Percentiles rank a stretch among this genome's conserved stretches.
phyloP scores from a whole-genome alignment of 2,329 filamentous ascomycete genomes.

The Cercospora sp. region DNA sequence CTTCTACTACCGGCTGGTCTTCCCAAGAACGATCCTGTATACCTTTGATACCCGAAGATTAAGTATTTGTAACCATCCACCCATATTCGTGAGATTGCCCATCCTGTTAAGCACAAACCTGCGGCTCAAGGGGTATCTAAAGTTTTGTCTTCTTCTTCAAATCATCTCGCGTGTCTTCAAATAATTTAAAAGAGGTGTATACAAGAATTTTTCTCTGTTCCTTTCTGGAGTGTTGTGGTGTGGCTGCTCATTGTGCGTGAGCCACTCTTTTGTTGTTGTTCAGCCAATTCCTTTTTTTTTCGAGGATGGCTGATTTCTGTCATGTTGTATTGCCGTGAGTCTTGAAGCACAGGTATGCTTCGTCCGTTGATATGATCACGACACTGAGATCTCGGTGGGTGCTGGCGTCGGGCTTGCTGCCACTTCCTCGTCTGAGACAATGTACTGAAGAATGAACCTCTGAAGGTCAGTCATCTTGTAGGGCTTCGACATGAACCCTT shows the following conservation, averaged over 20 bases:
- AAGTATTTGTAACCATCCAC: not conserved
- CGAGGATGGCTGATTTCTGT: not conserved
- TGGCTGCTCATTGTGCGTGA: not conserved
- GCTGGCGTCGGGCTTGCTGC: not conserved
- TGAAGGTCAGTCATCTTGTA: slow-evolving; percentile 65
- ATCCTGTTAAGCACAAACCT: not conserved
- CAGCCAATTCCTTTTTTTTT: too few species aligned
- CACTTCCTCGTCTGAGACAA: slow-evolving; percentile 26
- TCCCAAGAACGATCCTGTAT: not conserved
- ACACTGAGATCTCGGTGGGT: not conserved
- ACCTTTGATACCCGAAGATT: not conserved
- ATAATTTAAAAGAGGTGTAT: not conserved
- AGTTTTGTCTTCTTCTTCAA: not conserved
- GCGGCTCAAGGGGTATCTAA: not conserved
- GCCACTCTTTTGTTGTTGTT: not conserved
- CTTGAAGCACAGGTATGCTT: too few species aligned
- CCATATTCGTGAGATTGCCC: not conserved
- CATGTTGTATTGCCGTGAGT: too few species aligned
- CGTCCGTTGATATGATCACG: not conserved
- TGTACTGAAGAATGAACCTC: slow-evolving; percentile 57
- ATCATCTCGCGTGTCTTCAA: not conserved
- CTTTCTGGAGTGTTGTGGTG: not conserved
- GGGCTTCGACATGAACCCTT: slow-evolving; percentile 68
- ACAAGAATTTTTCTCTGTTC: not conserved
- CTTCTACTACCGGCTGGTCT: not conserved